Conservation (phyloP, 116 monocot species). For the Trichopus zeylanicus region DNA sequence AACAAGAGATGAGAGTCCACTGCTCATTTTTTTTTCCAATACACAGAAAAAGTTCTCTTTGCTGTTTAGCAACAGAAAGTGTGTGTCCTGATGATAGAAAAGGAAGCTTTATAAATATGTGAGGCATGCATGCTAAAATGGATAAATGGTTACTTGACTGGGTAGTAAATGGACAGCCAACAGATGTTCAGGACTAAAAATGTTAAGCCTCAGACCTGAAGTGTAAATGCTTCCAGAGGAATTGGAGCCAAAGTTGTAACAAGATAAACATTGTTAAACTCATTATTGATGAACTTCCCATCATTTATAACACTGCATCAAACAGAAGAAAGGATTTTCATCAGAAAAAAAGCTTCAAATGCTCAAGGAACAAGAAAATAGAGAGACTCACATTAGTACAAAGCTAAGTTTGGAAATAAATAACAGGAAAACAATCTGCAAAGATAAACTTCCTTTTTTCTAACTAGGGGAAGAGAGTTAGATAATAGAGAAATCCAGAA, state of each 20-base stretch:
- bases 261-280: constrained; percentile 90
- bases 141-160: no score
- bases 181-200: background rate
- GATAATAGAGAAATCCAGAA: no score
- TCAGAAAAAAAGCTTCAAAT: background rate
- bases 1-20: no score
- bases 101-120: no score
- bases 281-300: constrained; percentile 83
- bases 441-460: no score
- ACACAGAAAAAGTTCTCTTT: no score
- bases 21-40: no score
- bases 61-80: no score
- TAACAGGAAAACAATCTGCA: no score
- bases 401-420: background rate
- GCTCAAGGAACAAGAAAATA: background rate
- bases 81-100: no score
- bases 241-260: constrained; percentile 82
- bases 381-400: background rate
- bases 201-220: constrained; percentile 50
- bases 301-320: constrained; percentile 72
- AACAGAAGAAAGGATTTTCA: background rate
- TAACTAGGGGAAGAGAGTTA: no score
- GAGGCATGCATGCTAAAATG: no score
- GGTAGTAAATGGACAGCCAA: background rate
- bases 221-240: constrained; percentile 84